These are phyloP conservation scores for Aspergillus bridgeri DNA, from an alignment of 495 filamentous ascomycete species.

Conservation along the genomic window DNA sequence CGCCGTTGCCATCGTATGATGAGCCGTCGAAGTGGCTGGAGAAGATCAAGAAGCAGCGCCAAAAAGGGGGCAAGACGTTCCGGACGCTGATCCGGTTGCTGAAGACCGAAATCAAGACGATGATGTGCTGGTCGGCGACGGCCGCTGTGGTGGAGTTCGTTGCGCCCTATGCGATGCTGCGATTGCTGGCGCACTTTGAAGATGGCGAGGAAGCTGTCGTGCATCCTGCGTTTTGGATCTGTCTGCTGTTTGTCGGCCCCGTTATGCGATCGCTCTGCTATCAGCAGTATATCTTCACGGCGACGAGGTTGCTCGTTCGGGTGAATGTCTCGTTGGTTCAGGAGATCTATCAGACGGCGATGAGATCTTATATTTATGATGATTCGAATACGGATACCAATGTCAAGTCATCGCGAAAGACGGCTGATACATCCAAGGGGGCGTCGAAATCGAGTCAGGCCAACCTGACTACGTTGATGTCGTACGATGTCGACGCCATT, in stretches of 20 bases:
- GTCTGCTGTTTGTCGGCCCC: conserved; percentile 43
- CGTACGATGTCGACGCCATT: conserved; percentile 46
- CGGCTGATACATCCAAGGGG: conserved; percentile 19
- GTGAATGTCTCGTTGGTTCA: conserved; percentile 46
- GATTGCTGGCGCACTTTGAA: conserved; percentile 34
- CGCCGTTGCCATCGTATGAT: conserved; percentile 48
- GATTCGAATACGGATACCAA: conserved; percentile 15
- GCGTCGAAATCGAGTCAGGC: conserved; percentile 36
- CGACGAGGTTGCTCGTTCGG: conserved; percentile 43
- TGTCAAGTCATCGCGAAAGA: conserved; percentile 14
- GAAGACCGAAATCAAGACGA: conserved; percentile 32
- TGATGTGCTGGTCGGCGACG: conserved; percentile 33
- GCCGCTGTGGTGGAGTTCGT: conserved; percentile 37
- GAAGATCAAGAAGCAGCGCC: conserved; percentile 34
- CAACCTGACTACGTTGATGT: conserved; percentile 49
- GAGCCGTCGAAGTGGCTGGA: conserved; percentile 40
- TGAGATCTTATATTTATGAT: conserved; percentile 35
- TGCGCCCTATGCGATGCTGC: conserved; percentile 43
- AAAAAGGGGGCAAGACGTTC: conserved; percentile 36
- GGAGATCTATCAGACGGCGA: conserved; percentile 49
- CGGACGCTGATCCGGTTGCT: conserved; percentile 38
- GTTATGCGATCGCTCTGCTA: conserved; percentile 37
- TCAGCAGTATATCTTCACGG: conserved; percentile 49
- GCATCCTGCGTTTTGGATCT: conserved; percentile 43
- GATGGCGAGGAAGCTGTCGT: conserved; percentile 28